These are phyloP conservation scores for Moniliella sp. DNA, from an alignment of 1,284 basidiomycete genomes.

Conservation along the genomic window DNA sequence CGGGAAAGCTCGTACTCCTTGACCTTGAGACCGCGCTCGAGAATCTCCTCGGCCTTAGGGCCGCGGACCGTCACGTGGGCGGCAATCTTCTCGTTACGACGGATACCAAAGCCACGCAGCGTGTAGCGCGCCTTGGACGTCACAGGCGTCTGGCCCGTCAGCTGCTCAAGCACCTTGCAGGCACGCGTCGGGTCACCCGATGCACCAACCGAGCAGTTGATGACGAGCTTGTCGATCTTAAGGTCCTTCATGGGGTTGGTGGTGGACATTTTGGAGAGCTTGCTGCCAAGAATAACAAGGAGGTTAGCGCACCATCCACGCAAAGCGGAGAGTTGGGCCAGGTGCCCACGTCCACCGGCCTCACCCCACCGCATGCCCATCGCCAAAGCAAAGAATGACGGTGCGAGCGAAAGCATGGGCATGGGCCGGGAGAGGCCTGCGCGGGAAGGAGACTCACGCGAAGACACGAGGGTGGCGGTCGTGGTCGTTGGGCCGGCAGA, in stretches of 20 bases:
- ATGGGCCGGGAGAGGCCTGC: too few species aligned
- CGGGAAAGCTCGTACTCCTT: slow-evolving; percentile 90
- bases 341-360: too few species aligned
- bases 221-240: slow-evolving; percentile 93
- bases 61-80: slow-evolving; percentile 97
- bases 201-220: slow-evolving; percentile 99
- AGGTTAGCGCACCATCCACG: too few species aligned
- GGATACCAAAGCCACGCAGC: slow-evolving; percentile 93
- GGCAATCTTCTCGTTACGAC: slow-evolving; percentile 99
- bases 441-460: too few species aligned
- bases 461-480: too few species aligned
- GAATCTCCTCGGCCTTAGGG: slow-evolving; percentile 91
- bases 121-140: slow-evolving; percentile 99
- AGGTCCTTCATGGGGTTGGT: slow-evolving; percentile 46
- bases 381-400: too few species aligned
- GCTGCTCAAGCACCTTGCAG: slow-evolving; percentile 95
- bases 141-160: slow-evolving; percentile 95
- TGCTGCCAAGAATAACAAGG: too few species aligned
- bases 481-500: too few species aligned
- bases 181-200: slow-evolving; percentile 98
- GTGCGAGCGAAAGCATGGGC: too few species aligned
- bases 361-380: too few species aligned
- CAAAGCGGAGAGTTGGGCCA: too few species aligned
- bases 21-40: slow-evolving; percentile 95
- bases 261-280: too few species aligned